These are phyloP conservation scores for Lolium rigidum DNA, from an alignment of 176 grass and related monocot genomes.

Conservation along the genomic window DNA sequence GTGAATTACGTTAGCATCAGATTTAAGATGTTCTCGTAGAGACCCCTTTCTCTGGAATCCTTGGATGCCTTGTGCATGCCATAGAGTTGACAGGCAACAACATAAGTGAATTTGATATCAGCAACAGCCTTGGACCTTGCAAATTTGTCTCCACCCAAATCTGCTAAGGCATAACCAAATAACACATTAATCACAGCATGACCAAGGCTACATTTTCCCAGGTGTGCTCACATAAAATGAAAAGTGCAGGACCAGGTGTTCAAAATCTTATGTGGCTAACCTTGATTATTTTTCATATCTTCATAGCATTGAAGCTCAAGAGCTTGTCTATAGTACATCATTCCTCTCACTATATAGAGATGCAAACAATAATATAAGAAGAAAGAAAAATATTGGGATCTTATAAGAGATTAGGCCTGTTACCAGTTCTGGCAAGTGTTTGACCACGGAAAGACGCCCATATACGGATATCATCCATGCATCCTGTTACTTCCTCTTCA, in stretches of 20 bases:
- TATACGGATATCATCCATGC: constrained; percentile 62
- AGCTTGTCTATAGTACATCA: constrained; percentile 81
- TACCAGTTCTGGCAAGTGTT: constrained; percentile 84
- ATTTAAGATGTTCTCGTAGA: constrained; percentile 76
- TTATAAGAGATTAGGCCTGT: constrained; percentile 38
- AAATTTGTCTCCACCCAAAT: constrained; percentile 40
- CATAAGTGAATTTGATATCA: constrained; percentile 83
- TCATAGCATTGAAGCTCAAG: constrained; percentile 68
- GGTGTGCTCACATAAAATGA: constrained; percentile 32
- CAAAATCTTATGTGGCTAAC: constrained; percentile 47
- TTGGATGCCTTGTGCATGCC: constrained; percentile 74
- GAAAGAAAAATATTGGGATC: constrained; percentile 18
- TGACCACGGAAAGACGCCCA: constrained; percentile 83
- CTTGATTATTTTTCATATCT: constrained; percentile 48
- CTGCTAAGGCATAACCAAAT: constrained; percentile 43
- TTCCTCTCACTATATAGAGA: constrained; percentile 71
- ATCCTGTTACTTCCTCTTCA: constrained; percentile 38
- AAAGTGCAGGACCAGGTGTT: constrained; percentile 25
- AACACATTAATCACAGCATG: constrained; percentile 27
- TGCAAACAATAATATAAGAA: constrained; percentile 34
- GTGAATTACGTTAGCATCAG: constrained; percentile 66
- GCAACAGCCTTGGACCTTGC: constrained; percentile 55
- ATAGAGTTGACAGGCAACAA: constrained; percentile 80
- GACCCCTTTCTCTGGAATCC: constrained; percentile 64
- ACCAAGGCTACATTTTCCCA: constrained; percentile 19